Conservation (phyloP, 2,329 filamentous ascomycete species). For the Stachybotrys chartarum region DNA sequence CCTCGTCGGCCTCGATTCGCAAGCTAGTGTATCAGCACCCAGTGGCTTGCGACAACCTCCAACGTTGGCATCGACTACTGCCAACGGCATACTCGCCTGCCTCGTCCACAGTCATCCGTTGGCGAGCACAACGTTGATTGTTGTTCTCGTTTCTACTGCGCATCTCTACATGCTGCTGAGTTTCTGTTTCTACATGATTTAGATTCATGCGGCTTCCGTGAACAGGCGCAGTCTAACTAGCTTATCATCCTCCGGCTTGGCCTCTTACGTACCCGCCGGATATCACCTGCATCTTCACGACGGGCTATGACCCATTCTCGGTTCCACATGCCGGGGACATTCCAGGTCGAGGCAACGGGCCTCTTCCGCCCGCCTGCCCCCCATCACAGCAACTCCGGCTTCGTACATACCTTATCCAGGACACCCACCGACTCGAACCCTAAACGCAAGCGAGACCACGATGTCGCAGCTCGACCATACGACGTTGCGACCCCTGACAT, state of each 20-base stretch:
- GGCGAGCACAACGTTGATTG: too few relatives aligned
- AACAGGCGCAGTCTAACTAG: too few relatives aligned
- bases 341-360: constrained; percentile 25
- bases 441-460: constrained; percentile 39
- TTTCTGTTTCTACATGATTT: too few relatives aligned
- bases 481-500: background rate
- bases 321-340: constrained; percentile 28
- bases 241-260: background rate
- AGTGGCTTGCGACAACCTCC: background rate
- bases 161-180: too few relatives aligned
- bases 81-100: too few relatives aligned
- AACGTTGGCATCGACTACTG: too few relatives aligned
- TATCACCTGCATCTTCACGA: background rate
- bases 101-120: too few relatives aligned
- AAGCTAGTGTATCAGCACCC: background rate
- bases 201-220: too few relatives aligned
- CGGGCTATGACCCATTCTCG: constrained; percentile 17
- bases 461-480: constrained; percentile 11
- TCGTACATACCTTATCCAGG: constrained; percentile 18
- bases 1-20: background rate
- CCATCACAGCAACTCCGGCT: constrained; percentile 30
- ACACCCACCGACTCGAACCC: constrained; percentile 13
- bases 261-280: background rate
- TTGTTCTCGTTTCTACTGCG: too few relatives aligned
- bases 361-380: constrained; percentile 40